A percentile compares a stretch with the other conserved stretches of the same genome.
Conservation (phyloP, 106 monocot genomes). For the Chionographis japonica region DNA sequence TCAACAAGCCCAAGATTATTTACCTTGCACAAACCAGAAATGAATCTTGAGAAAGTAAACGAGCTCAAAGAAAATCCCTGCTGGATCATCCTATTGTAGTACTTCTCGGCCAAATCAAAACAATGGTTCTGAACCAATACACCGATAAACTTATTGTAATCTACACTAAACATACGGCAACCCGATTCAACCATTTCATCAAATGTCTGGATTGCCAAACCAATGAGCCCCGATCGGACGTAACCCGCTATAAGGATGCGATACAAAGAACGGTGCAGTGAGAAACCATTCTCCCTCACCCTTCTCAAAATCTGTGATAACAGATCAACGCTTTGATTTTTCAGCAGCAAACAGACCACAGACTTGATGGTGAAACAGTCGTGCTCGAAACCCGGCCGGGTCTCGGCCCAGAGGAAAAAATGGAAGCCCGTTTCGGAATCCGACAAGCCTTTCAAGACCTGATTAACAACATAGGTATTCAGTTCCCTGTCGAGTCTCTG, state of each 20-base stretch:
- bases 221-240: slow-evolving; percentile 57
- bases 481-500: slow-evolving; percentile 27
- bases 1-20: slow-evolving; percentile 42
- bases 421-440: slow-evolving; percentile 52
- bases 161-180: slow-evolving; percentile 65
- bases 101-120: slow-evolving; percentile 61
- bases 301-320: slow-evolving; percentile 49
- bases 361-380: slow-evolving; percentile 62
- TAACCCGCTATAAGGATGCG: slow-evolving; percentile 76
- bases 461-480: slow-evolving; percentile 57
- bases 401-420: slow-evolving; percentile 76
- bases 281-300: slow-evolving; percentile 38
- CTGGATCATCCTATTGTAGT: slow-evolving; percentile 49
- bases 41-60: slow-evolving; percentile 91
- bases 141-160: slow-evolving; percentile 87
- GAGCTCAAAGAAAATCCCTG: slow-evolving; percentile 68
- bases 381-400: slow-evolving; percentile 53
- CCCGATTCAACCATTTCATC: slow-evolving; percentile 74
- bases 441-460: slow-evolving; percentile 55
- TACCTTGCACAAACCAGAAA: slow-evolving; percentile 50
- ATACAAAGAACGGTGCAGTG: slow-evolving; percentile 58
- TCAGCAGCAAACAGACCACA: slow-evolving; percentile 41
- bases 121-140: slow-evolving; percentile 52
- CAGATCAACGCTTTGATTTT: slow-evolving; percentile 58
- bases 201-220: slow-evolving; percentile 50